Evolutionary conservation across 331 rosid genomes (phyloP), one percentile per base, ranked within the genome.

Genomic region (Malus hybrid): DNA sequence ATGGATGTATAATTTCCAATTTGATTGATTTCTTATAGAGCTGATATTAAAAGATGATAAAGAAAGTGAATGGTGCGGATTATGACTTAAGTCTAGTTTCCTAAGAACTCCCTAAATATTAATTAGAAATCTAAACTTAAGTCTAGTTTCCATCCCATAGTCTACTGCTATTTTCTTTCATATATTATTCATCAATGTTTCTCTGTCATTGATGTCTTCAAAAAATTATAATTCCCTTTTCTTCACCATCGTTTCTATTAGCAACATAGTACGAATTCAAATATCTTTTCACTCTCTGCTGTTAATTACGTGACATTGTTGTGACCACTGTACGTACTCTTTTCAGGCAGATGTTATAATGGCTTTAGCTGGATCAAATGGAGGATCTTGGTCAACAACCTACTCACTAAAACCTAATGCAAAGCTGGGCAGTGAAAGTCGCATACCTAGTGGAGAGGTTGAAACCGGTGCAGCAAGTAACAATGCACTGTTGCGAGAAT

Each of bases 281-380:
- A 67, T 56, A 42, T 39, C 20, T 33, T 61, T 18, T 5, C 31
- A 10, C 64, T 42, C 59, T 31, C 2, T 0, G 24, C 33, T 46
- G 24, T 32, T 46, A 28, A 61, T 42, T 12, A 62, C 24, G 18
- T 71, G 63, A 75, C 73, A 27, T 76, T 61, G 5, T 76, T 50
- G 68, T 71, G 78, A 67, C 39, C 60, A 70, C 39, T 67, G 57
- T 73, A 61, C 83, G 0, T 42, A 42, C 46, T 42, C 9, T 79
- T 81, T 73, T 65, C 96, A 94, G 99, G 97, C 97, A 70, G 99
- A 94, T 66, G 86, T 94, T 70, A 92, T 94, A 88, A 92, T 94
- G 97, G 89, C 97, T 80, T 86, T 94, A 66, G 99, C 99, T 13
- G 99, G 97, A 62, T 94, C 99, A 80, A 94, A 92, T 48, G 99